These are phyloP conservation scores for Sclerospora graminicola DNA, from an alignment of 352 stramenopile species.

Conservation along the genomic window DNA sequence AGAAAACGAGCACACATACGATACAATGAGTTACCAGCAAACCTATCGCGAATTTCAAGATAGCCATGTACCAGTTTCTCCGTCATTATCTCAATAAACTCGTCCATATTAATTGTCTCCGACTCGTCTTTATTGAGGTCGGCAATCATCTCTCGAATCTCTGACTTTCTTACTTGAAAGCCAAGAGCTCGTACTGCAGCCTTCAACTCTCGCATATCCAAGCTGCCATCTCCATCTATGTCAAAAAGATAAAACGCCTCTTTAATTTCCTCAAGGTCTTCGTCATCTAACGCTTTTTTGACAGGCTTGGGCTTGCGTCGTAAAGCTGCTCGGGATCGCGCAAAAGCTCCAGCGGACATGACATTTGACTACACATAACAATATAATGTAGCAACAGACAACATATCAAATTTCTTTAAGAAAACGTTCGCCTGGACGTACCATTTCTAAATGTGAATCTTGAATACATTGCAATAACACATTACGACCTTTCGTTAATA, in stretches of 20 bases:
- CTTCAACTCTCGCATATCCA: slow-evolving; percentile 91
- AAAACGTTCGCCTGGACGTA: neutral
- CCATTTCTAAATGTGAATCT: slow-evolving; percentile 8
- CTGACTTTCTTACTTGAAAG: slow-evolving; percentile 89
- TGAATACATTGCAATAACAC: too few species aligned
- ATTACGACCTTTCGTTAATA: too few species aligned
- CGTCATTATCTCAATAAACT: slow-evolving; percentile 94
- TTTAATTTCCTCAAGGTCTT: slow-evolving; percentile 84
- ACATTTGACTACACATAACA: slow-evolving; percentile 14
- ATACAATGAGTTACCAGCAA: neutral
- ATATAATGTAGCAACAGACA: neutral
- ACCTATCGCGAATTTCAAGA: too few species aligned
- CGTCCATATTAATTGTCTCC: slow-evolving; percentile 81
- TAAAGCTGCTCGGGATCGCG: slow-evolving; percentile 47
- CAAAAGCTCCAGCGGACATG: slow-evolving; percentile 60
- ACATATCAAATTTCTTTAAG: neutral
- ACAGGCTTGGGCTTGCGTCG: slow-evolving; percentile 50
- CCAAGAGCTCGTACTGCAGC: slow-evolving; percentile 90
- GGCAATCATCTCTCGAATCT: slow-evolving; percentile 89
- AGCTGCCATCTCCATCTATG: slow-evolving; percentile 78
- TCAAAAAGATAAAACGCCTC: too few species aligned
- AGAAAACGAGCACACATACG: too few species aligned
- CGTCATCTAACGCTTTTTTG: slow-evolving; percentile 86
- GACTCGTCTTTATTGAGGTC: slow-evolving; percentile 93
- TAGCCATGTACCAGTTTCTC: slow-evolving; percentile 75